phyloP scores from a whole-genome alignment of 2,329 filamentous ascomycete species.

The Endothia cerciana region DNA sequence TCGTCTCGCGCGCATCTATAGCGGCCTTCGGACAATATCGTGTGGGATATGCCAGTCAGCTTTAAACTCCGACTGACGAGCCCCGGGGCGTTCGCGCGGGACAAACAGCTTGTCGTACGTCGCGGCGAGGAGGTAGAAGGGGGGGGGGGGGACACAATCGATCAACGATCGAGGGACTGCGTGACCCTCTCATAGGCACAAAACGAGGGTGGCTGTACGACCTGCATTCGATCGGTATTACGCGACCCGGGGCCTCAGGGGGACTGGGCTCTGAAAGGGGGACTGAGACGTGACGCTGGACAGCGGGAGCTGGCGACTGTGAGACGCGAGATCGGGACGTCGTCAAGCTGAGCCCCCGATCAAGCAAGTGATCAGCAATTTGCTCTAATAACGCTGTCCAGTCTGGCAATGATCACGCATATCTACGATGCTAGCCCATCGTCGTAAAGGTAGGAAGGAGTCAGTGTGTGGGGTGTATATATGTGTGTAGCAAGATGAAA shows the following conservation, averaged over 20 bases:
- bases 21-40: slow-evolving; percentile 1
- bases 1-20: not conserved
- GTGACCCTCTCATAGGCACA: not conserved
- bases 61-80: not conserved
- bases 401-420: too few relatives aligned
- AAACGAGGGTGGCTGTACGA: not conserved
- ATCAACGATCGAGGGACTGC: not conserved
- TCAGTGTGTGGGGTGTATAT: too few relatives aligned
- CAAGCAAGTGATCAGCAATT: not conserved
- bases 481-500: not conserved
- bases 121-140: not conserved
- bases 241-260: not conserved
- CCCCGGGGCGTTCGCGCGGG: not conserved
- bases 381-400: too few relatives aligned
- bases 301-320: not conserved
- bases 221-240: not conserved
- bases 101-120: not conserved
- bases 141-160: not conserved
- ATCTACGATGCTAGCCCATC: not conserved
- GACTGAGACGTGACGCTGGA: not conserved
- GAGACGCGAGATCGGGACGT: not conserved
- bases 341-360: not conserved
- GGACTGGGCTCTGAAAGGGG: not conserved
- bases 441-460: too few relatives aligned
- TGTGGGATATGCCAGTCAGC: not conserved